A percentile compares a stretch with the other conserved stretches of the same genome.
phyloP scores from a whole-genome alignment of 2,329 filamentous ascomycete species.

The Waltergamsia citrina region DNA sequence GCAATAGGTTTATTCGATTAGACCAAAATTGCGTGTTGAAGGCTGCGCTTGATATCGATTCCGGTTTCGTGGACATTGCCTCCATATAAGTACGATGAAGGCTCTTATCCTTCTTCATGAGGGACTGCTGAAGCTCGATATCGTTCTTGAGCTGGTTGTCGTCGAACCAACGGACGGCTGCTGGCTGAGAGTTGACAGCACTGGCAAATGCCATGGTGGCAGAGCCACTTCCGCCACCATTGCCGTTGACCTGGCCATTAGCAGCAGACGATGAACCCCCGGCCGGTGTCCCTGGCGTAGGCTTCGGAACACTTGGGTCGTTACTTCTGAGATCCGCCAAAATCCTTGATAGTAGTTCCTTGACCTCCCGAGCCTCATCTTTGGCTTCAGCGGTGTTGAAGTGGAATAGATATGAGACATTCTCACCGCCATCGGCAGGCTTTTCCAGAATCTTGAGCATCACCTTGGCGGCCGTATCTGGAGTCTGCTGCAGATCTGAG shows the following conservation, averaged over 20 bases:
- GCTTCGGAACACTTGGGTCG: constrained; percentile 41
- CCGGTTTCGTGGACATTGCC: constrained; percentile 72
- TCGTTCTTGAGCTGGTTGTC: constrained; percentile 70
- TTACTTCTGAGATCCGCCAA: constrained; percentile 58
- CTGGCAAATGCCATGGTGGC: constrained; percentile 71
- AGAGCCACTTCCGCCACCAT: constrained; percentile 35
- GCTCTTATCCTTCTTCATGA: constrained; percentile 69
- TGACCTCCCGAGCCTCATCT: constrained; percentile 75
- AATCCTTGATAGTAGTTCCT: constrained; percentile 69
- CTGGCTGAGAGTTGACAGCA: constrained; percentile 46
- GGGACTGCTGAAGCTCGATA: constrained; percentile 74
- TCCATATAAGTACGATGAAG: constrained; percentile 83
- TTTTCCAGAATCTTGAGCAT: constrained; percentile 90
- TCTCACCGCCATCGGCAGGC: constrained; percentile 43
- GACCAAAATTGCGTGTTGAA: constrained; percentile 96
- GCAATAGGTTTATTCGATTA: constrained; percentile 72
- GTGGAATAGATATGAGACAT: constrained; percentile 73
- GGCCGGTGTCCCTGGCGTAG: constrained; percentile 14
- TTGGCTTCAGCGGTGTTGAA: constrained; percentile 79
- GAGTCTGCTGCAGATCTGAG: constrained; percentile 87
- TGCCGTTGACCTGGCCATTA: constrained; percentile 13
- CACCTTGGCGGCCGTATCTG: constrained; percentile 77
- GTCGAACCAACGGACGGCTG: constrained; percentile 64
- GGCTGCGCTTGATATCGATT: constrained; percentile 67
- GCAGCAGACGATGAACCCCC: too few species aligned